These are phyloP conservation scores for Citrullus colocynthis DNA, from an alignment of 306 rosid genomes.

Conservation along the genomic window DNA sequence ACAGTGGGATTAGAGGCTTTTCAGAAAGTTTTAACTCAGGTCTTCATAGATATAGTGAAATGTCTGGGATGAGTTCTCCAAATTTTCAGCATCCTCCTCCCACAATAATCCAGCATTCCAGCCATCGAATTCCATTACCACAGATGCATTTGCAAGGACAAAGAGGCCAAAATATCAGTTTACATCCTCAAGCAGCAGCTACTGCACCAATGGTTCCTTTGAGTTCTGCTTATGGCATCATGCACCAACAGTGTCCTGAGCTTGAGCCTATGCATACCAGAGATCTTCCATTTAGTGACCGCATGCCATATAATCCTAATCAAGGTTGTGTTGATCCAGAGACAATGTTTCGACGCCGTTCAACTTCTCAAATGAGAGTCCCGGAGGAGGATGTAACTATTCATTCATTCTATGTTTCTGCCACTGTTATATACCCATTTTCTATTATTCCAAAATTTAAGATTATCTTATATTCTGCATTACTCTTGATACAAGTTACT, in stretches of 20 bases:
- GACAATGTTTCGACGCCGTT: neutral
- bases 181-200: slow-evolving; percentile 38
- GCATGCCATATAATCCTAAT: slow-evolving; percentile 41
- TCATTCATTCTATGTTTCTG: slow-evolving; percentile 9
- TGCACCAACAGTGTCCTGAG: slow-evolving; percentile 37
- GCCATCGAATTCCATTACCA: slow-evolving; percentile 31
- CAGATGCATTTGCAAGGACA: slow-evolving; percentile 46
- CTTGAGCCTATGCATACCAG: slow-evolving; percentile 24
- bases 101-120: slow-evolving; percentile 36
- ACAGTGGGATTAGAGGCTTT: neutral
- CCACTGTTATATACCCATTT: neutral
- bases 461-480: neutral
- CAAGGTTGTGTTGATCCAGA: slow-evolving; percentile 18
- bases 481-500: neutral
- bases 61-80: slow-evolving; percentile 30
- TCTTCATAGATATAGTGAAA: slow-evolving; percentile 56
- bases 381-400: slow-evolving; percentile 57
- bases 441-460: too few relatives aligned
- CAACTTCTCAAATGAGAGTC: slow-evolving; percentile 34
- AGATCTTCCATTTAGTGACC: slow-evolving; percentile 39
- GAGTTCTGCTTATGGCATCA: slow-evolving; percentile 31
- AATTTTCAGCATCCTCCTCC: slow-evolving; percentile 52
- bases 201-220: slow-evolving; percentile 44
- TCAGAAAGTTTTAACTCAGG: slow-evolving; percentile 32
- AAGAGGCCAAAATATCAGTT: slow-evolving; percentile 42